phyloP scores from a whole-genome alignment of 2,329 filamentous ascomycete species.

The Ciborinia camelliae region DNA sequence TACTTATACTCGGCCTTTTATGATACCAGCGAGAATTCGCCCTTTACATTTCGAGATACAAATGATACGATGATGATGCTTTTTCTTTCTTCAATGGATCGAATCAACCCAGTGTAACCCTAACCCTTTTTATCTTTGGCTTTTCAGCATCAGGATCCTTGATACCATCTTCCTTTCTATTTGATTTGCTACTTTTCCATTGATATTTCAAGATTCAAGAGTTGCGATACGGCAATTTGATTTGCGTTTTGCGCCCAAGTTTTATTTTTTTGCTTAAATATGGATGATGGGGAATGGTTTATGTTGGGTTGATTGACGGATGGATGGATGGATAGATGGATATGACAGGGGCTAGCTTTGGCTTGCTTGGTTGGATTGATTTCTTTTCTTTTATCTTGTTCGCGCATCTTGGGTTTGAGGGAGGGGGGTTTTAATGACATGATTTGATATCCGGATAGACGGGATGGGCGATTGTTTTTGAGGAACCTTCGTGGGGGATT shows the following conservation, averaged over 20 bases:
- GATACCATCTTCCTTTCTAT: background rate
- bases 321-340: slow-evolving; percentile 1
- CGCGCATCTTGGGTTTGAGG: background rate
- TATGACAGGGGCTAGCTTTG: background rate
- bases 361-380: background rate
- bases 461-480: background rate
- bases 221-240: background rate
- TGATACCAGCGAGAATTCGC: slow-evolving; percentile 15
- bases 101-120: slow-evolving; percentile 3
- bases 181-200: background rate
- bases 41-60: slow-evolving; percentile 11
- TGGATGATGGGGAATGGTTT: background rate
- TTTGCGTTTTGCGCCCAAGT: background rate
- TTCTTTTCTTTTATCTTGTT: background rate
- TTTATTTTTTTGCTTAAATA: background rate
- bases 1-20: slow-evolving; percentile 12
- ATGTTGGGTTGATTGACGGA: background rate
- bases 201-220: background rate
- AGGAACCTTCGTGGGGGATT: background rate
- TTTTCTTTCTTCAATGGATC: slow-evolving; percentile 11
- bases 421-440: slow-evolving; percentile 7
- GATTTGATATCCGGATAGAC: slow-evolving; percentile 16
- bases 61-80: slow-evolving; percentile 7
- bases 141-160: background rate
- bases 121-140: background rate